These are phyloP conservation scores for Dactylellina haptotyla DNA, from an alignment of 2,329 filamentous ascomycete species.

Conservation along the genomic window DNA sequence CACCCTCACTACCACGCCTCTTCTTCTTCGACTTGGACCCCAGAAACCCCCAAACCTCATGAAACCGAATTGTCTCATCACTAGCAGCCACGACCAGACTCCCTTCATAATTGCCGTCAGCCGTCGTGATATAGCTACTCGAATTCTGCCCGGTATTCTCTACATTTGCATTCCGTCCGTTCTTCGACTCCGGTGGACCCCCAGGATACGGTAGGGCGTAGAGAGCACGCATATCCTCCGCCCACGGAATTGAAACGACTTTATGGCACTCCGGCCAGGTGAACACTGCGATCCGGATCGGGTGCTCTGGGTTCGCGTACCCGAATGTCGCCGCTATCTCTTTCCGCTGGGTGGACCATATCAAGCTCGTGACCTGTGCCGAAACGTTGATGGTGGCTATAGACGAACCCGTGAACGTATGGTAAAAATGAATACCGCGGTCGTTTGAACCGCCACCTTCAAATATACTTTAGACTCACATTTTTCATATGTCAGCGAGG, in stretches of 20 bases:
- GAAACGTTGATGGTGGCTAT: slow-evolving; percentile 91
- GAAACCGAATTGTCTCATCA: slow-evolving; percentile 92
- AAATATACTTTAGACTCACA: neutral
- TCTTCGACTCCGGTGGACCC: slow-evolving; percentile 60
- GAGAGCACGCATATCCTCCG: slow-evolving; percentile 78
- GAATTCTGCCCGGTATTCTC: slow-evolving; percentile 9
- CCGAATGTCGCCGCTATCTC: slow-evolving; percentile 96
- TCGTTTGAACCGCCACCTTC: slow-evolving; percentile 86
- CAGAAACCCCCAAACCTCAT: slow-evolving; percentile 84
- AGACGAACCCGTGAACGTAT: slow-evolving; percentile 81
- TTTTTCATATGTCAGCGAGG: neutral
- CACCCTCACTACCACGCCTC: slow-evolving; percentile 67
- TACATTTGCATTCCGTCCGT: slow-evolving; percentile 17
- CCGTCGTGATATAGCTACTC: slow-evolving; percentile 52
- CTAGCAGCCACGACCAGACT: slow-evolving; percentile 92
- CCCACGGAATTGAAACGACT: slow-evolving; percentile 86
- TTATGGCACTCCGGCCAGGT: slow-evolving; percentile 92
- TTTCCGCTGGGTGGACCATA: slow-evolving; percentile 85
- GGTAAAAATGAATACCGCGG: slow-evolving; percentile 94
- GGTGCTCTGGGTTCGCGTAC: slow-evolving; percentile 89
- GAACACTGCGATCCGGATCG: slow-evolving; percentile 89
- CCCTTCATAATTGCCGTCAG: slow-evolving; percentile 70
- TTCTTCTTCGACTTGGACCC: slow-evolving; percentile 52
- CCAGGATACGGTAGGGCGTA: slow-evolving; percentile 88
- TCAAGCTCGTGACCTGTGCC: slow-evolving; percentile 89